Base-by-base conservation (phyloP, 345 rosid genomes). In the Odontarrhena argentea region DNA sequence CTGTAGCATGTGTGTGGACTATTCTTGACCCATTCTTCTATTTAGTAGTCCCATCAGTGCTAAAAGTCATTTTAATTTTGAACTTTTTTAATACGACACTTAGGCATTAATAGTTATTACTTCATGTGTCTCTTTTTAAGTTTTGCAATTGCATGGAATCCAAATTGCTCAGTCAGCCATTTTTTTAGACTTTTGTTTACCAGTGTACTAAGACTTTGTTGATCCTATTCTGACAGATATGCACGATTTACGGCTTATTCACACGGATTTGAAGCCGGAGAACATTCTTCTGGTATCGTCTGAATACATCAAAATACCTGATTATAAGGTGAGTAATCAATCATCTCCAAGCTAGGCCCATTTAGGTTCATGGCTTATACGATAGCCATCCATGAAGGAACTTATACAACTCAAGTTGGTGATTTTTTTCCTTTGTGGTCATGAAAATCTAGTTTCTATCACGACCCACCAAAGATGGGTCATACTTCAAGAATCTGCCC, bases 1-100 rank as follows among this genome's bases (percentile, higher is more conserved):
- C 95, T 88, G 84, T 94, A 74, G 96, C 99, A 88, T 91, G 99
- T 94, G 96, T 94, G 99, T 91, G 80, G 84, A 79, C 67, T 68
- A 79, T 81, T 73, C 85, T 86, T 78, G 78, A 77, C 76, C 82
- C 71, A 73, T 74, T 81, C 72, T 79, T 84, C 67, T 78, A 53
- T 67, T 67, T 78, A 62, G 26, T 78, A 64, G 76, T 60, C 77
- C 77, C 73, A 66, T 71, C 61, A 68, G 74, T 68, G 69, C 58
- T 41, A 49, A 24, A 7, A 62, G 38, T 54, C 69, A 43, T 28
- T 78, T 61, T 43, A 9, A 2, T 14, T 37, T 42, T 13, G 22
- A 22, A 8, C 44, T 26, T 51, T 61, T 62, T 58, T 70, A 8
- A 51, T 14, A 8, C 26, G 49, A 12, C 60, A 45, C 53, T 42